Evolutionary conservation across 768 basidiomycete genomes (phyloP), one percentile per base, ranked within the genome.

Genomic region (Boletus sensibilis): DNA sequence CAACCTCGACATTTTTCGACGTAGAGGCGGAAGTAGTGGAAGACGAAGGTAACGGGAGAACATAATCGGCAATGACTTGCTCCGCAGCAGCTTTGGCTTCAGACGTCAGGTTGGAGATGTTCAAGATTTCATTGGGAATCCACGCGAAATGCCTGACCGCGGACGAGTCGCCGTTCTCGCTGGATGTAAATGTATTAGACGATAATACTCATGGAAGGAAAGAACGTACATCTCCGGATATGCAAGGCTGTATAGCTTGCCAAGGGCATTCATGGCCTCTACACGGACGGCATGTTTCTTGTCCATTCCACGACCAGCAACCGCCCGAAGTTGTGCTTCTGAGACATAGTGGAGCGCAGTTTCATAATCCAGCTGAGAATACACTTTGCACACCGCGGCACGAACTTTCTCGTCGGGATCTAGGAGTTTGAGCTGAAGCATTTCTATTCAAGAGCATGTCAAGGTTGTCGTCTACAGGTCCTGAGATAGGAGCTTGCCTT

Each of bases 361-460:
- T 72, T 99, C 97, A 66, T 93, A 98, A 68, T 98, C 95, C 12
- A 98, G 74, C 52, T 86, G 81, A 1, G 86, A 84, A 61, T 93
- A 92, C 12, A 92, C 72, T 64, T 82, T 86, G 77, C 94, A 96
- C 1, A 86, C 85, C 1, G 92, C 87, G 7, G 89, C 84, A 29
- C 97, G 84, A 40, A 99, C 87, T 65, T 86, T 91, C 56, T 98
- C 97, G 60, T 98, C 97, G 0, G 92, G 87, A 70, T 99, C 97
- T 1, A 82, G 64, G 6, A 96, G 72, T 64, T 95, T 95, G 14
- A 72, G 66, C 23, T 72, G 66, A 33, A 95, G 72, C 35, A 83
- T 75, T 4, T 83, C 90, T 89, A 58, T 29, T 50, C 50, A 27
- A 45, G 56, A 41, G 45, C 35, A 48, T 16, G 49, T 56, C 53